Conservation (phyloP, 2,329 filamentous ascomycete genomes). For the Neocatenulostroma microsporum region DNA sequence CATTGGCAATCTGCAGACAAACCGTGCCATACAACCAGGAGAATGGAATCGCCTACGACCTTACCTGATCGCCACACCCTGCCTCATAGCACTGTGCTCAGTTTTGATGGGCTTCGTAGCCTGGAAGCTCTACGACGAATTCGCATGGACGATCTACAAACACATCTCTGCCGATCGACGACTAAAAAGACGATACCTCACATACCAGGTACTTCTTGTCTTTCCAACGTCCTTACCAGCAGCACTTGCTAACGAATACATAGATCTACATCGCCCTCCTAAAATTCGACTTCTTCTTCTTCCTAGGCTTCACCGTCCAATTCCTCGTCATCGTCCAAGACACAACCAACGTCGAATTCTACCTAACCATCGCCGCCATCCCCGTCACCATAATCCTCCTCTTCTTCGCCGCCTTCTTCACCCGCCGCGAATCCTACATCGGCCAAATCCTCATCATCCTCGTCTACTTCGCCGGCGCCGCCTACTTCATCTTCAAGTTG, state of each 20-base stretch:
- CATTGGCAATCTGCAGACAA: slow-evolving; percentile 46
- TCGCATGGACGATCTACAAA: slow-evolving; percentile 99
- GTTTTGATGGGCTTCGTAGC: slow-evolving; percentile 66
- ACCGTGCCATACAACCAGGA: slow-evolving; percentile 36
- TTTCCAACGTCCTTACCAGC: too few species aligned
- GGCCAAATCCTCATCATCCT: slow-evolving; percentile 73
- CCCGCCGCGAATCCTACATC: slow-evolving; percentile 67
- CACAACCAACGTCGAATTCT: slow-evolving; percentile 65
- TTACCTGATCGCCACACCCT: slow-evolving; percentile 77
- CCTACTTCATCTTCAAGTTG: slow-evolving; percentile 97
- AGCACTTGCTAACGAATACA: neutral
- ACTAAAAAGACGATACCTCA: slow-evolving; percentile 93
- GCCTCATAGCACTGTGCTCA: slow-evolving; percentile 69
- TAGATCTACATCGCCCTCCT: slow-evolving; percentile 95
- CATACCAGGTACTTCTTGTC: slow-evolving; percentile 68
- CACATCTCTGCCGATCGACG: slow-evolving; percentile 95
- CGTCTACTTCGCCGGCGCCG: slow-evolving; percentile 80
- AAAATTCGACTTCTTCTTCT: slow-evolving; percentile 99
- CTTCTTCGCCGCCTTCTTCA: slow-evolving; percentile 74
- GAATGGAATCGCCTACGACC: slow-evolving; percentile 66
- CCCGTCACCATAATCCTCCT: slow-evolving; percentile 87
- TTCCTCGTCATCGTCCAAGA: slow-evolving; percentile 90
- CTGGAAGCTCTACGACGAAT: slow-evolving; percentile 97
- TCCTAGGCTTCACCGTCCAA: slow-evolving; percentile 95
- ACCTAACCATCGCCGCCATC: slow-evolving; percentile 79